These are phyloP conservation scores for Giardia muris DNA, from an alignment of 208 protist genomes.

Conservation along the genomic window DNA sequence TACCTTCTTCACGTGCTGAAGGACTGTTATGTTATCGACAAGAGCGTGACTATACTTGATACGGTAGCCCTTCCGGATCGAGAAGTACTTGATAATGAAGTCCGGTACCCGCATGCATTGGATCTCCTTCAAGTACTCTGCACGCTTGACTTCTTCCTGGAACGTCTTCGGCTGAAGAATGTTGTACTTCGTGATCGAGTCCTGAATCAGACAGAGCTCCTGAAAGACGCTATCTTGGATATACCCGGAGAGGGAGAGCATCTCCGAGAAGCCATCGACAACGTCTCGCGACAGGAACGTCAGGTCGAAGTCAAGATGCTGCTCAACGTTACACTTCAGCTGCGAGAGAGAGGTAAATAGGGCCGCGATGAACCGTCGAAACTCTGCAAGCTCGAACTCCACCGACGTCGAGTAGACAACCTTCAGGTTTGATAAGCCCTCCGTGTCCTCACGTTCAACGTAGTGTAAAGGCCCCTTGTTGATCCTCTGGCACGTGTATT, in stretches of 20 bases:
- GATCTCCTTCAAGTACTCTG: not conserved
- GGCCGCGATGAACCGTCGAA: not conserved
- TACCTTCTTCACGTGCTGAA: not conserved
- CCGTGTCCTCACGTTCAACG: not conserved
- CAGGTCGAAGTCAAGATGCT: not conserved
- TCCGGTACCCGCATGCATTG: not conserved
- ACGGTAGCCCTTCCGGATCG: not conserved
- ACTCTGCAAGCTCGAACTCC: not conserved
- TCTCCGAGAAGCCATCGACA: not conserved
- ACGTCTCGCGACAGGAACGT: not conserved
- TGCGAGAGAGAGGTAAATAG: not conserved
- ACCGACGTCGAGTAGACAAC: not conserved
- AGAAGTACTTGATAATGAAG: not conserved
- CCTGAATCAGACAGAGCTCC: not conserved
- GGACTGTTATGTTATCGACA: not conserved
- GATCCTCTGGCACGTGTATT: not conserved
- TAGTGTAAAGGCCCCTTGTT: not conserved
- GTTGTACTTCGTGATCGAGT: not conserved
- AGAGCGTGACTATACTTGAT: not conserved
- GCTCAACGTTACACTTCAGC: not conserved
- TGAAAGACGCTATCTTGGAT: not conserved
- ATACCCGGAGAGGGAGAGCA: not conserved
- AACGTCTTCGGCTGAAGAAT: not conserved
- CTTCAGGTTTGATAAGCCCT: not conserved
- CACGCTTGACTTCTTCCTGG: not conserved